A percentile compares a stretch with the other conserved stretches of the same genome.
phyloP scores from a whole-genome alignment of 2,329 filamentous ascomycete species.

The Neofusicoccum sp. region DNA sequence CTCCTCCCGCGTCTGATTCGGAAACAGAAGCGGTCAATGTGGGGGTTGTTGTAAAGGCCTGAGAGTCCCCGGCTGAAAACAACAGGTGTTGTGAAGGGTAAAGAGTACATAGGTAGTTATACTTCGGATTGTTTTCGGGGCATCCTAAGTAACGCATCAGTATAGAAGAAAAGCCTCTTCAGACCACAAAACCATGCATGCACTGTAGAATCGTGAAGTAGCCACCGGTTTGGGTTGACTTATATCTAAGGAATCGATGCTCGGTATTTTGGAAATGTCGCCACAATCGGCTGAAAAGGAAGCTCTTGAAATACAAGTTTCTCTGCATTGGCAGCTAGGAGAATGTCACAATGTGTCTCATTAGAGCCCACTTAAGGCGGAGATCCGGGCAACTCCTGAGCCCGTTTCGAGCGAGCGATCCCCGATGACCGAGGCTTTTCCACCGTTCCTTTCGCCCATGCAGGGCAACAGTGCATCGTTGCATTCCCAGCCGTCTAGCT shows the following conservation, averaged over 20 bases:
- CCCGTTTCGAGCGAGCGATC: slow-evolving; percentile 3
- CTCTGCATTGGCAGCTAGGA: background rate
- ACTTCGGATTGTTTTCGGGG: too few relatives aligned
- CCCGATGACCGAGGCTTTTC: slow-evolving; percentile 10
- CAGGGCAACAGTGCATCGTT: background rate
- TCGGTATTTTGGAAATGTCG: too few relatives aligned
- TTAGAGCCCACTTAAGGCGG: background rate
- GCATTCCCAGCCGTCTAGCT: background rate
- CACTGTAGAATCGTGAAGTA: too few relatives aligned
- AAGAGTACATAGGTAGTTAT: too few relatives aligned
- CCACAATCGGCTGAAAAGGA: too few relatives aligned
- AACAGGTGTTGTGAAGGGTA: too few relatives aligned
- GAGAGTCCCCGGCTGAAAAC: too few relatives aligned
- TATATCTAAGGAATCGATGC: too few relatives aligned
- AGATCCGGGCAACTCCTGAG: background rate
- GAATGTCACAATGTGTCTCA: background rate
- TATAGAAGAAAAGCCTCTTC: too few relatives aligned
- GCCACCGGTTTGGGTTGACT: too few relatives aligned
- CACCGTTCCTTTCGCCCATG: background rate
- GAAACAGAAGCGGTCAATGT: background rate
- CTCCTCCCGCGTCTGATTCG: background rate
- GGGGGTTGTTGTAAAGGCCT: background rate
- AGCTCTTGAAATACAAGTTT: background rate
- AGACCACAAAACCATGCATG: too few relatives aligned
- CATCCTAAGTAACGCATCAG: too few relatives aligned